Conservation (phyloP, 176 grass and related monocot genomes). For the Dactylis glomerata region DNA sequence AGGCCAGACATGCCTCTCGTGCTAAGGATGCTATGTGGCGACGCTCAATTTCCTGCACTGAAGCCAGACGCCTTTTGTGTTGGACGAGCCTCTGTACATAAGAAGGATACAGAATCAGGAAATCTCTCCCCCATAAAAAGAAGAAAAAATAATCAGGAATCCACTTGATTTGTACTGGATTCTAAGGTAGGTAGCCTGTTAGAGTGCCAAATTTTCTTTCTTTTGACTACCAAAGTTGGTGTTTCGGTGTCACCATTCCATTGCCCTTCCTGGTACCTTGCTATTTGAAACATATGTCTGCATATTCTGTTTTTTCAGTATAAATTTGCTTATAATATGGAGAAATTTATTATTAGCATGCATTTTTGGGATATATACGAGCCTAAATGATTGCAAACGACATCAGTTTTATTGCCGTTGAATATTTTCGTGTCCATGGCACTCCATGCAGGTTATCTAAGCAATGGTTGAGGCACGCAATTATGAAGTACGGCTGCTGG, state of each 20-base stretch:
- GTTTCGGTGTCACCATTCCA: too few species aligned
- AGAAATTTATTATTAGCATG: neutral
- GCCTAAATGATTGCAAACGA: neutral
- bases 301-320: neutral
- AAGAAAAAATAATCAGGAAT: slow-evolving; percentile 15
- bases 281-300: too few species aligned
- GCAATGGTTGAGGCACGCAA: too few species aligned
- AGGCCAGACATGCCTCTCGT: slow-evolving; percentile 52
- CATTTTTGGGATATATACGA: neutral
- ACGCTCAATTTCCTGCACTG: slow-evolving; percentile 33
- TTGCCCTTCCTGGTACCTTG: neutral
- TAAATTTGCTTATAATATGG: slow-evolving; percentile 4
- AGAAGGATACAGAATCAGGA: too few species aligned
- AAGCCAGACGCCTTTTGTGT: slow-evolving; percentile 49
- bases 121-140: too few species aligned
- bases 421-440: too few species aligned
- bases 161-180: slow-evolving; percentile 8
- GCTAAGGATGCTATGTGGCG: slow-evolving; percentile 56
- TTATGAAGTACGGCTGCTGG: too few species aligned
- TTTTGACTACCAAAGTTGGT: too few species aligned
- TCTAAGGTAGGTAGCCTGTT: slow-evolving; percentile 26
- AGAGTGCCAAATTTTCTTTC: neutral
- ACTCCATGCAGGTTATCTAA: too few species aligned
- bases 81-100: slow-evolving; percentile 10
- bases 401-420: neutral